These are phyloP conservation scores for Berkeleyomyces basicola DNA, from an alignment of 2,329 filamentous ascomycete genomes.

Conservation along the genomic window DNA sequence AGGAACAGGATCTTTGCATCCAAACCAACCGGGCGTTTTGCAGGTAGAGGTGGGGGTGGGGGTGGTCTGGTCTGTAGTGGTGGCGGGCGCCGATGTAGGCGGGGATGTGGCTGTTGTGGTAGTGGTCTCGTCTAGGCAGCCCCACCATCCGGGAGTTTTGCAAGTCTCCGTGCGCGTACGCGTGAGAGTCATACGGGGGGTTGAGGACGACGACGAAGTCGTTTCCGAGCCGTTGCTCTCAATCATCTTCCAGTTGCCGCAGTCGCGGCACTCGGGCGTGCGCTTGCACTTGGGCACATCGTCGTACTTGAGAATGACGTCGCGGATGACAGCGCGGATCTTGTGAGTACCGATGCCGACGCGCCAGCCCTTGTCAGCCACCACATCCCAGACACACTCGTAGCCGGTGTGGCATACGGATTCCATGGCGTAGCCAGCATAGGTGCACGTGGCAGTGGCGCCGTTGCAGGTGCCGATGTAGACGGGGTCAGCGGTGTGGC, in stretches of 20 bases:
- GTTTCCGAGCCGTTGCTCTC: conserved; percentile 76
- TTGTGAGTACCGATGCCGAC: conserved; percentile 83
- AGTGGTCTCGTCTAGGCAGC: conserved; percentile 52
- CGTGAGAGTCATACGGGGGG: conserved; percentile 28
- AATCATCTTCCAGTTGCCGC: conserved; percentile 85
- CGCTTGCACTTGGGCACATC: conserved; percentile 57
- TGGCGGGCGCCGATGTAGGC: conserved; percentile 20
- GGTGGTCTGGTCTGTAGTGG: conserved; percentile 20
- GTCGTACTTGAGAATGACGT: conserved; percentile 74
- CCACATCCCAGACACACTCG: conserved; percentile 84
- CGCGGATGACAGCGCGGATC: conserved; percentile 72
- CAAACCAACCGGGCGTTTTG: conserved; percentile 49
- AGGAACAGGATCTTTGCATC: conserved; percentile 36
- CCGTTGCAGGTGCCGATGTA: conserved; percentile 90
- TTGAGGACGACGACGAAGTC: conserved; percentile 43
- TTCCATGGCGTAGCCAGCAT: conserved; percentile 87
- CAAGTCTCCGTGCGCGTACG: conserved; percentile 75
- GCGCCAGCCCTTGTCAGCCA: conserved; percentile 80
- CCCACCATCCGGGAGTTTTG: conserved; percentile 87
- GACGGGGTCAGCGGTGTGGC: conserved; percentile 88
- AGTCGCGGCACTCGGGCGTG: conserved; percentile 74
- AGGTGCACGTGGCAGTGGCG: conserved; percentile 72
- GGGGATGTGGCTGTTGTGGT: conserved; percentile 20
- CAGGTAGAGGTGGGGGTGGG: conserved; percentile 40
- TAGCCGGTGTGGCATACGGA: conserved; percentile 78